Evolutionary conservation across 2,329 filamentous ascomycete genomes (phyloP).

Genomic region (Ophiostoma sp.): DNA sequence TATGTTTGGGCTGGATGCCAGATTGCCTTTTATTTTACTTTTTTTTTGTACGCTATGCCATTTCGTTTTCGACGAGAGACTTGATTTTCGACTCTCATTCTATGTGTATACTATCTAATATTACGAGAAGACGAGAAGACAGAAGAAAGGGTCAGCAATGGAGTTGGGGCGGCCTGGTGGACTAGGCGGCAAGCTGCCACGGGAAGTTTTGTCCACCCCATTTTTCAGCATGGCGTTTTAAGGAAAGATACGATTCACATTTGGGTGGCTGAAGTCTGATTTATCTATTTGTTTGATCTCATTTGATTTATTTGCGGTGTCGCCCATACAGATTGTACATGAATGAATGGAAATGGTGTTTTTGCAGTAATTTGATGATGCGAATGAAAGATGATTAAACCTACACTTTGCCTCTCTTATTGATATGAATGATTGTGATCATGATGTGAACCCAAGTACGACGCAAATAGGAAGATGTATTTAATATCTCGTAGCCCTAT

Average conservation of each 20-base stretch:
- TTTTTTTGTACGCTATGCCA: background rate
- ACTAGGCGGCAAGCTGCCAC: constrained; percentile 5
- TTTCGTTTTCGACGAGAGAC: background rate
- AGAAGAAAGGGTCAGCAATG: background rate
- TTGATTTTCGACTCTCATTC: background rate
- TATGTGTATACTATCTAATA: constrained; percentile 24
- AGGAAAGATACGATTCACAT: constrained; percentile 1
- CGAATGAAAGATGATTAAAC: background rate
- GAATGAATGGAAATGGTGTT: background rate
- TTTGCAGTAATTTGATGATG: background rate
- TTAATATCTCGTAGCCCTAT: background rate
- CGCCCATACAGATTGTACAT: constrained; percentile 15
- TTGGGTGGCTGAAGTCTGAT: constrained; percentile 2
- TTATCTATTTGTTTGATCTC: background rate
- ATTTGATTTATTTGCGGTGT: background rate
- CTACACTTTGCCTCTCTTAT: background rate
- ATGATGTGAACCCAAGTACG: background rate
- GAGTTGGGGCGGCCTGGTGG: constrained; percentile 5
- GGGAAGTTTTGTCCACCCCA: background rate
- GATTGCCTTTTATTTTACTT: background rate
- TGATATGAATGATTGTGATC: background rate
- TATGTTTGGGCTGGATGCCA: background rate
- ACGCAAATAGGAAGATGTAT: background rate
- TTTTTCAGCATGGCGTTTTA: constrained; percentile 25
- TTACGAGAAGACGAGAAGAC: background rate